Conservation (phyloP, 305 asterid genomes). For the Caryopteris hybrid region DNA sequence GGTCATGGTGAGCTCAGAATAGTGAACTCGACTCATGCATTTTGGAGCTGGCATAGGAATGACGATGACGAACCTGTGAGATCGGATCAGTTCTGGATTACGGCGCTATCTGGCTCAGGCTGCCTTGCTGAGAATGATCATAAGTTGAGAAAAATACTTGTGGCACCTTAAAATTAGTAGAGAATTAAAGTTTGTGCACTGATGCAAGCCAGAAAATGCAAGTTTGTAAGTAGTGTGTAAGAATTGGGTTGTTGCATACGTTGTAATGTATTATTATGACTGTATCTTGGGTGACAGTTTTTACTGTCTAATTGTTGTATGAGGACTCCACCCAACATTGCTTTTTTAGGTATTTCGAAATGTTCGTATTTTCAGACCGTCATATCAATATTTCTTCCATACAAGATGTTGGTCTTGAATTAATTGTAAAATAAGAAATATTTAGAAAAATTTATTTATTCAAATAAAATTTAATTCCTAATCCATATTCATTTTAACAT, state of each 20-base stretch:
- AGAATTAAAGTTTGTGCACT: neutral
- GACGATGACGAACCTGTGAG: conserved; percentile 75
- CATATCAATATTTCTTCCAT: no score
- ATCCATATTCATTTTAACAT: no score
- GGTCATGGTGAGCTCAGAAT: conserved; percentile 73
- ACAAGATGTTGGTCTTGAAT: no score
- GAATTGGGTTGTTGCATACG: neutral
- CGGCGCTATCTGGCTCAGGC: conserved; percentile 46
- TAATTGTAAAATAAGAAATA: no score
- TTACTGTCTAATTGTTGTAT: neutral
- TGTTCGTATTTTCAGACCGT: no score
- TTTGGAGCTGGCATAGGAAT: conserved; percentile 93
- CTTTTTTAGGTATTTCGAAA: neutral
- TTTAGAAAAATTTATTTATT: no score
- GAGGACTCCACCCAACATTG: no score
- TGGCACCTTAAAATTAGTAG: conserved; percentile 12
- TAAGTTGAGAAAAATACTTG: conserved; percentile 31
- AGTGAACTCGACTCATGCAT: conserved; percentile 67
- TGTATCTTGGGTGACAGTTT: neutral
- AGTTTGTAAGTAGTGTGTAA: neutral
- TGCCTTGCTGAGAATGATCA: conserved; percentile 36
- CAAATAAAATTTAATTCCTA: no score
- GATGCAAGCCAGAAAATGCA: no score
- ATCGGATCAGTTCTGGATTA: conserved; percentile 73
- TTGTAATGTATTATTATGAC: neutral